Evolutionary conservation across 2,329 filamentous ascomycete genomes (phyloP).

Genomic region (Stemphylium lycopersici): DNA sequence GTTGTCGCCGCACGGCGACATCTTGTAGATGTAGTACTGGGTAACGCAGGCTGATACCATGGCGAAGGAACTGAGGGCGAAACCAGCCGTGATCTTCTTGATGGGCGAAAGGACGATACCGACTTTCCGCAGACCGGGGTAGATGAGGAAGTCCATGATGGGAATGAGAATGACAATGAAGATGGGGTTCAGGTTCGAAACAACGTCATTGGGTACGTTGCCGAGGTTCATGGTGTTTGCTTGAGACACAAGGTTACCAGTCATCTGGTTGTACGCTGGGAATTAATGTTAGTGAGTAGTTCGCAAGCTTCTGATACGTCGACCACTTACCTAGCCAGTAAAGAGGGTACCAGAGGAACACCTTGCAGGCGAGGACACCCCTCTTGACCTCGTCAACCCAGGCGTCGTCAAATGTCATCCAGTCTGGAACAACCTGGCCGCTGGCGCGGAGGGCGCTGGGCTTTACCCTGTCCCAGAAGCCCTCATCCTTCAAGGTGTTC

Average conservation of each 20-base stretch:
- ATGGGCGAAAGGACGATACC: slow-evolving; percentile 74
- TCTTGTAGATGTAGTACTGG: slow-evolving; percentile 60
- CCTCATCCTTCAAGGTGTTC: slow-evolving; percentile 31
- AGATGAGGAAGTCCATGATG: slow-evolving; percentile 69
- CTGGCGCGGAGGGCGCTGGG: slow-evolving; percentile 53
- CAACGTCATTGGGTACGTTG: slow-evolving; percentile 77
- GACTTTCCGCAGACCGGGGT: slow-evolving; percentile 70
- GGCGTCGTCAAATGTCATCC: slow-evolving; percentile 81
- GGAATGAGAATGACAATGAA: slow-evolving; percentile 70
- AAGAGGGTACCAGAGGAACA: slow-evolving; percentile 65
- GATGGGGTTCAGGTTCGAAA: slow-evolving; percentile 78
- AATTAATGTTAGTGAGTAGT: background rate
- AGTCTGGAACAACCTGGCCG: slow-evolving; percentile 61
- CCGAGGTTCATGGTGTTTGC: slow-evolving; percentile 70
- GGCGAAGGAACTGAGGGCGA: slow-evolving; percentile 67
- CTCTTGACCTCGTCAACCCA: slow-evolving; percentile 79
- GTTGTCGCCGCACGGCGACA: slow-evolving; percentile 33
- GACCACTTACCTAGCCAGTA: slow-evolving; percentile 29
- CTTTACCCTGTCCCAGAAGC: slow-evolving; percentile 68
- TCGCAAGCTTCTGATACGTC: no score
- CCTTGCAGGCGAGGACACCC: slow-evolving; percentile 55
- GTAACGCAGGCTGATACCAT: slow-evolving; percentile 64
- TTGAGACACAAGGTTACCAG: slow-evolving; percentile 71
- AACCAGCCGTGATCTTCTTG: slow-evolving; percentile 75
- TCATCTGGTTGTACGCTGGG: slow-evolving; percentile 61